Evolutionary conservation across 768 basidiomycete genomes (phyloP), one percentile per base, ranked within the genome.

Genomic region (Leccinum rimulosum): DNA sequence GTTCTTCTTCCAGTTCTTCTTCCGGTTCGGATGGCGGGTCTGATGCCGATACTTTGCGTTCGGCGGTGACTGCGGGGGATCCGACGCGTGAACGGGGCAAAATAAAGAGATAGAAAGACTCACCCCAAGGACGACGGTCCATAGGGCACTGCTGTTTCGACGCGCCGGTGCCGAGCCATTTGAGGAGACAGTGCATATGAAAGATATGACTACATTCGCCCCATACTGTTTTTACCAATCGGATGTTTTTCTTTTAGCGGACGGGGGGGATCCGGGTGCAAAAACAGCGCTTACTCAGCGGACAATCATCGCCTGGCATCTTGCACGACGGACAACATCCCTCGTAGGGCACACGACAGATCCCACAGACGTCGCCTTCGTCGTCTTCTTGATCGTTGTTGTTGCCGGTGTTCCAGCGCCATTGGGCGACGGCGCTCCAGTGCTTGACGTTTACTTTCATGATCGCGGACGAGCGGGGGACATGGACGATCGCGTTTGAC

Each of bases 71-170:
- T 83, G 59, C 30, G 15, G 3, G 28, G 25, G 15, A 10, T 7
- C 28, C 27, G 17, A 28, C 3, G 45, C 22, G 22, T 22, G 22
- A 14, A 14, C 11, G 45, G 22, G 43, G 8, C 4, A 11, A 19
- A 9, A 43, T 10, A 17, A 19, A 47, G 25, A 22, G 22, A 22
- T 12, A 15, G 0, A 11, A n/a, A 2, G 12, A 15, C 89, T 59
- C 63, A 95, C 95, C 88, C 96, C 96, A 99, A 3, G 87, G 79
- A 66, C 93, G 78, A 31, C 97, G 81, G 70, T 98, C 96, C 93
- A 99, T 95, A n/a, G 97, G 97, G 79, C 97, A 99, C 65, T 95
- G 93, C 65, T 90, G 88, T 72, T 98, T 98, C 36, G 91, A 95
- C 14, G 91, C 85, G 5, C 85, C 77, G 0, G 95, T 95, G 4